Evolutionary conservation across 169 alveolate genomes (phyloP).

Genomic region (Cryptosporidium muris): DNA sequence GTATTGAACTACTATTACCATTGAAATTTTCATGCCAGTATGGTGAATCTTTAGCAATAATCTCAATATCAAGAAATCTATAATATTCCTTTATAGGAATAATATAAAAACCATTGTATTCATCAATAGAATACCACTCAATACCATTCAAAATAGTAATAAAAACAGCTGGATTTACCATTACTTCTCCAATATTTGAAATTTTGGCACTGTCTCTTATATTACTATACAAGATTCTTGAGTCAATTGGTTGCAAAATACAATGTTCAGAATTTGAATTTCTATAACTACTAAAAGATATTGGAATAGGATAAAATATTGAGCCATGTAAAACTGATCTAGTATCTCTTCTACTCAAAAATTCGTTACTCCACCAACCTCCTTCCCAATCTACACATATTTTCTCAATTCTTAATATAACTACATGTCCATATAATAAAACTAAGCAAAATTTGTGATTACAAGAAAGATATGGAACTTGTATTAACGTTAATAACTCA

Average conservation of each 20-base stretch:
- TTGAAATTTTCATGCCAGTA: conserved; percentile 54
- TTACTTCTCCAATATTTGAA: conserved; percentile 38
- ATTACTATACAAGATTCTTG: conserved; percentile 33
- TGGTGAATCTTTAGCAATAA: conserved; percentile 68
- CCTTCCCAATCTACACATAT: conserved; percentile 85
- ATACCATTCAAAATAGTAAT: conserved; percentile 48
- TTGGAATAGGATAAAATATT: conserved; percentile 44
- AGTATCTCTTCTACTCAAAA: conserved; percentile 86
- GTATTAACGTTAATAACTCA: conserved; percentile 30
- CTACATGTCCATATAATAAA: conserved; percentile 80
- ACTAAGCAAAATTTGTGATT: conserved; percentile 73
- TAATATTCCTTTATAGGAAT: conserved; percentile 64
- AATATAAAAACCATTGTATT: conserved; percentile 55
- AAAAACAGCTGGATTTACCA: conserved; percentile 67
- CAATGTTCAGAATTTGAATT: conserved; percentile 27
- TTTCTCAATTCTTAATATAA: conserved; percentile 81
- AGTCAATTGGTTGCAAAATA: conserved; percentile 64
- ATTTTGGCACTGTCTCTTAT: not conserved
- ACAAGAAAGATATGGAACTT: conserved; percentile 36
- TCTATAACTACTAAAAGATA: conserved; percentile 36
- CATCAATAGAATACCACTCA: conserved; percentile 68
- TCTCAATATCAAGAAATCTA: conserved; percentile 58
- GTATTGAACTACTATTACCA: conserved; percentile 34
- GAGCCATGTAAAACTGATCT: conserved; percentile 75
- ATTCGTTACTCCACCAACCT: conserved; percentile 86